A percentile compares a stretch with the other conserved stretches of the same genome.
Evolutionary conservation across 1,284 basidiomycete species (phyloP).

Genomic region (Fomitopsis betulina): DNA sequence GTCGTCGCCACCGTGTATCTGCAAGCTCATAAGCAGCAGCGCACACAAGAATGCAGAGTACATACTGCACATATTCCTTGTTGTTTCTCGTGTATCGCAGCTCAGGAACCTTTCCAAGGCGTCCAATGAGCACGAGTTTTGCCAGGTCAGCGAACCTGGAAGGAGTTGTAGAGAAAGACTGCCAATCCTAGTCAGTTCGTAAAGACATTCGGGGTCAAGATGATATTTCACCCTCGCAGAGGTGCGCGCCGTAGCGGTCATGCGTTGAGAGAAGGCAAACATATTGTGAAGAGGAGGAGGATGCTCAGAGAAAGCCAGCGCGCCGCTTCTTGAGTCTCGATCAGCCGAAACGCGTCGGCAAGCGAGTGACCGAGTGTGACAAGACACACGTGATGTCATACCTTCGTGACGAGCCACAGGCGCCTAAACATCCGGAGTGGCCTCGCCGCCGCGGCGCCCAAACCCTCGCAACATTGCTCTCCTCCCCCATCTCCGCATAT

Average conservation of each 20-base stretch:
- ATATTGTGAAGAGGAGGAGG: neutral
- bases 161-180: constrained; percentile 69
- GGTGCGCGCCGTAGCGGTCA: neutral
- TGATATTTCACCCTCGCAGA: constrained; percentile 1
- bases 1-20: constrained; percentile 71
- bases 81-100: constrained; percentile 62
- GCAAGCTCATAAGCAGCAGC: neutral
- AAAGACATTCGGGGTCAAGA: constrained; percentile 18
- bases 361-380: constrained; percentile 1
- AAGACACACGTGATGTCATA: neutral
- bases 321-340: neutral
- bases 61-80: constrained; percentile 73
- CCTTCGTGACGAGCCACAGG: neutral
- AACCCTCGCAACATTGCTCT: neutral
- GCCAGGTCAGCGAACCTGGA: constrained; percentile 56
- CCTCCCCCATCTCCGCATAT: neutral
- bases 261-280: neutral
- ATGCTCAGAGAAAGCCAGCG: neutral
- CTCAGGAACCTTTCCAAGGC: constrained; percentile 68
- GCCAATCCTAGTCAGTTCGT: constrained; percentile 36
- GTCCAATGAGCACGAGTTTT: constrained; percentile 73
- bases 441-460: too few species aligned
- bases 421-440: neutral
- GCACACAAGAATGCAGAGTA: neutral
- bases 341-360: constrained; percentile 3